Base-by-base conservation (phyloP, 345 rosid genomes). In the Ceriops tagal region DNA sequence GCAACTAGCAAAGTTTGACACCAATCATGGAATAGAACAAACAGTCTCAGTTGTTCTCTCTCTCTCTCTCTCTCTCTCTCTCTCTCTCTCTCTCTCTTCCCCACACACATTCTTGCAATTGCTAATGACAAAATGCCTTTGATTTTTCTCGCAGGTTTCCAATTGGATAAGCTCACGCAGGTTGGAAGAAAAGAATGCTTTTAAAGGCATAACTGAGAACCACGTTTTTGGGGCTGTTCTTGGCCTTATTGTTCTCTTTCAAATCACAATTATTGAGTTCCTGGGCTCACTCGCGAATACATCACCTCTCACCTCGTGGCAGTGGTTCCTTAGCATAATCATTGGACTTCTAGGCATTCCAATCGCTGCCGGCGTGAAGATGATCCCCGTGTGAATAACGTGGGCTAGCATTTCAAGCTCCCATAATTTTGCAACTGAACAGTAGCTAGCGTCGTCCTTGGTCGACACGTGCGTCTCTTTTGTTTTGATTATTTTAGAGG, bases 101-200 rank as follows among this genome's bases (percentile, higher is more conserved):
- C 37, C 18, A 3, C 49, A 43, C 18, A 43, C 18, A 13, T 43
- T 43, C 49, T 43, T 43, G 49, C 19, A 15, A 43, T 43, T 3
- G 15, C 19, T 22, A 55, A 55, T 8, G 28, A 55, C 58, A 55
- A 26, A 26, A 11, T 9, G 28, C 26, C 58, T 22, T 55, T 13
- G 27, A 66, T 32, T 53, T 47, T 26, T 52, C 63, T 56, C 57
- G 47, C 89, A 76, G 80, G 75, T 65, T 20, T 76, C 71, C 76
- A 76, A 76, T 43, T 65, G 66, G 73, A 71, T 76, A 71, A 76
- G 80, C 72, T 76, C 76, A 3, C 80, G 80, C 10, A 75, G 71
- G 19, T 67, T 76, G 80, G 75, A 76, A 55, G 58, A 34, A 47
- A 71, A 66, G 58, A 71, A 76, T 21, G 72, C 71, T 26, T 71